These are phyloP conservation scores for Sicyos baderoa DNA, from an alignment of 306 rosid genomes.

Conservation along the genomic window DNA sequence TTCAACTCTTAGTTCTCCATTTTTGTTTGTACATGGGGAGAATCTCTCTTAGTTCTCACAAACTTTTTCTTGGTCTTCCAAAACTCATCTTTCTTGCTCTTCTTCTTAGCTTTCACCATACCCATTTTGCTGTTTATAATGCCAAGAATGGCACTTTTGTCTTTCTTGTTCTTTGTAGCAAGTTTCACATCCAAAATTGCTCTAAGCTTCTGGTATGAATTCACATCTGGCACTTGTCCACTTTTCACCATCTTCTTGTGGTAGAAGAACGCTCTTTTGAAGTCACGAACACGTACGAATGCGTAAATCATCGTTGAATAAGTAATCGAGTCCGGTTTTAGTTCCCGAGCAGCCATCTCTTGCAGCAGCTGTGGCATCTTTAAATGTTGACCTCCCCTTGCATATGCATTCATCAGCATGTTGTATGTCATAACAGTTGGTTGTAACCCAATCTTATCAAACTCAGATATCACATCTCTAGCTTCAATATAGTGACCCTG, in stretches of 20 bases:
- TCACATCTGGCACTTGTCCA: constrained; percentile 52
- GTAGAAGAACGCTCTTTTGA: constrained; percentile 55
- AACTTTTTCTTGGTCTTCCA: constrained; percentile 65
- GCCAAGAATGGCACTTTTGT: constrained; percentile 51
- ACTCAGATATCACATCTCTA: constrained; percentile 67
- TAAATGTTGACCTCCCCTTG: constrained; percentile 69
- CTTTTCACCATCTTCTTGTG: constrained; percentile 73
- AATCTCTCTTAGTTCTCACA: constrained; percentile 21
- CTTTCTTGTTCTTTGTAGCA: constrained; percentile 58
- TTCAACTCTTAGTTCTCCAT: neutral
- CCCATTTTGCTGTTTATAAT: constrained; percentile 50
- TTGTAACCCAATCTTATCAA: constrained; percentile 57
- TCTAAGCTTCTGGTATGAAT: constrained; percentile 58
- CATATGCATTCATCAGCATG: constrained; percentile 84
- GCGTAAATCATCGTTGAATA: constrained; percentile 82
- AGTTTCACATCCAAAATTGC: constrained; percentile 56
- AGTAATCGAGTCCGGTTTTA: constrained; percentile 79
- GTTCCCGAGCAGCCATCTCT: constrained; percentile 60
- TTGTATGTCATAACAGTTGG: constrained; percentile 80
- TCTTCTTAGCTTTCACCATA: constrained; percentile 38
- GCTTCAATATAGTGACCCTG: constrained; percentile 77
- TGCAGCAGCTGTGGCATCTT: constrained; percentile 69
- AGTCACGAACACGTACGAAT: constrained; percentile 63
- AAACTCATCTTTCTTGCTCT: constrained; percentile 72
- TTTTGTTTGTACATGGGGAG: neutral